Percentiles rank a stretch among this genome's conserved stretches.
These are phyloP conservation scores for Agaricus sinodeliciosus DNA, from an alignment of 768 basidiomycete species.

Conservation along the genomic window DNA sequence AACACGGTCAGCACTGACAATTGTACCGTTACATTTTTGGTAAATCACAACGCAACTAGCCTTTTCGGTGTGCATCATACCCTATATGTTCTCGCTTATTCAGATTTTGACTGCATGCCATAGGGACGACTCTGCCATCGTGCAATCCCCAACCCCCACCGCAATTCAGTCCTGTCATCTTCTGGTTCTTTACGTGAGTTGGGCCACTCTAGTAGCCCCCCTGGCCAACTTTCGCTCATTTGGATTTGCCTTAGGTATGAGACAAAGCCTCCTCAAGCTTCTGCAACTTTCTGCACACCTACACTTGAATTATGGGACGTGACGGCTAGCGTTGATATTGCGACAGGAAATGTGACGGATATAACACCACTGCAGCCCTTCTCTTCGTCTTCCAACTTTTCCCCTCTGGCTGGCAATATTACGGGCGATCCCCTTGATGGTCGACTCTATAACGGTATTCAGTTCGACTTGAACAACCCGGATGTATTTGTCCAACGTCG, in stretches of 20 bases:
- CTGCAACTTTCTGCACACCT: conserved; percentile 44
- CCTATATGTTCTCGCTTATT: too few relatives aligned
- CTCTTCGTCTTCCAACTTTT: conserved; percentile 29
- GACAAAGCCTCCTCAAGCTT: conserved; percentile 27
- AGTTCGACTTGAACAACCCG: conserved; percentile 35
- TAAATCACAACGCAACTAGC: conserved; percentile 29
- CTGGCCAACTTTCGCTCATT: background rate
- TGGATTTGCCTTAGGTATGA: conserved; percentile 19
- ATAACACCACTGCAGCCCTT: conserved; percentile 36
- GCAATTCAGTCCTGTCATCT: conserved; percentile 42
- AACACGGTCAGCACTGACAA: conserved; percentile 33
- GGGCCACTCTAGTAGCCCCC: too few relatives aligned
- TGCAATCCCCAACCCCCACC: conserved; percentile 21
- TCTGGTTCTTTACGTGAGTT: conserved; percentile 48
- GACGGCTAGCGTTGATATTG: conserved; percentile 36
- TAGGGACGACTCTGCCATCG: conserved; percentile 24
- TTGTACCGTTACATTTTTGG: conserved; percentile 34
- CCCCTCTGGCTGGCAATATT: conserved; percentile 34
- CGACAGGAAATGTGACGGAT: conserved; percentile 34
- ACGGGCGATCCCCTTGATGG: conserved; percentile 39
- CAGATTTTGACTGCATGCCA: background rate
- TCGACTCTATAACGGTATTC: conserved; percentile 47
- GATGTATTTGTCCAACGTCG: conserved; percentile 34
- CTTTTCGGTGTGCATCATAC: conserved; percentile 33
- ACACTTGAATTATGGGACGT: conserved; percentile 38